Evolutionary conservation across 1,139 yeast species (phyloP).

Genomic region (Pichia sp.): DNA sequence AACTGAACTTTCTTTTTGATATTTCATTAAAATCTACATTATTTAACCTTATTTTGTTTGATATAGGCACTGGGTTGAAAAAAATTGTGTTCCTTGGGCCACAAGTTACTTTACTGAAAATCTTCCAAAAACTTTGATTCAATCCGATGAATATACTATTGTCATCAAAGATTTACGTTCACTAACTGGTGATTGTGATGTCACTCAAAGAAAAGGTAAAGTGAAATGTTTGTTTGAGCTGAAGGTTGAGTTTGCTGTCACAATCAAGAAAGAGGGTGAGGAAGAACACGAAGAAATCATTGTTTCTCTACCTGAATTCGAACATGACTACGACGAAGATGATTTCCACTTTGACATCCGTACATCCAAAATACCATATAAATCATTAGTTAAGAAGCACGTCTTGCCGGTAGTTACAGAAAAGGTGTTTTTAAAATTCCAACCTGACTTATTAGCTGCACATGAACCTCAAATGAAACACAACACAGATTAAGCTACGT

Average conservation of each 20-base stretch:
- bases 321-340: constrained; percentile 63
- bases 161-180: constrained; percentile 34
- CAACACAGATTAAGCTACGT: constrained; percentile 17
- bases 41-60: background rate
- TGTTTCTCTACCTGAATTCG: constrained; percentile 52
- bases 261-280: constrained; percentile 24
- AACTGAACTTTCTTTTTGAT: background rate
- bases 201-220: constrained; percentile 74
- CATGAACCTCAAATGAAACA: constrained; percentile 34
- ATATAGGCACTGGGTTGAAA: constrained; percentile 72
- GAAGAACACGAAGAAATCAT: constrained; percentile 30
- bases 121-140: constrained; percentile 28
- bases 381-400: constrained; percentile 33
- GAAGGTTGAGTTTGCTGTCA: constrained; percentile 40
- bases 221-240: constrained; percentile 68
- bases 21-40: too few species aligned
- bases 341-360: constrained; percentile 51
- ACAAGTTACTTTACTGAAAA: constrained; percentile 45
- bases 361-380: constrained; percentile 28
- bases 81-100: constrained; percentile 73
- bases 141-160: constrained; percentile 28
- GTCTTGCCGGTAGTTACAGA: constrained; percentile 44
- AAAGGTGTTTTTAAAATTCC: constrained; percentile 45
- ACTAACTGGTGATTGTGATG: constrained; percentile 69
- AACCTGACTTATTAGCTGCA: constrained; percentile 48